A percentile compares a stretch with the other conserved stretches of the same genome.
phyloP scores from a whole-genome alignment of 371 early-diverging fungal species.

The Mycotypha africana region DNA sequence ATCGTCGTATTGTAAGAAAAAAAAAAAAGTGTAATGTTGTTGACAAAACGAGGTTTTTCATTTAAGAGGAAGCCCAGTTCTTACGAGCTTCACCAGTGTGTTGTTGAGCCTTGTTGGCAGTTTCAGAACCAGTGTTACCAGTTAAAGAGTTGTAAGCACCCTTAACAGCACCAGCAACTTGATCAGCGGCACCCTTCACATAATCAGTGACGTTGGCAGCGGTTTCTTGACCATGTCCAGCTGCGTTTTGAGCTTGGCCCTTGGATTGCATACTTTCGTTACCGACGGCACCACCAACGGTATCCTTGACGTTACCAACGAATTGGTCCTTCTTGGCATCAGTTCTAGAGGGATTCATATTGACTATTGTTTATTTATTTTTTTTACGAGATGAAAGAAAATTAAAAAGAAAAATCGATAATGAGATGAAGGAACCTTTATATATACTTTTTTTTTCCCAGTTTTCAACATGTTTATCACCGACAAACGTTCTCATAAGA shows the following conservation, averaged over 20 bases:
- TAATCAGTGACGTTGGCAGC: constrained; percentile 9
- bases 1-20: too few relatives aligned
- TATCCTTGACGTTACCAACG: constrained; percentile 32
- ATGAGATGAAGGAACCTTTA: too few relatives aligned
- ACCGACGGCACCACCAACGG: constrained; percentile 28
- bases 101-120: constrained; percentile 3
- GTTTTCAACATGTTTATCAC: too few relatives aligned
- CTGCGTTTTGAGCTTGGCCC: constrained; percentile 15
- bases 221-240: constrained; percentile 9
- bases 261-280: constrained; percentile 30
- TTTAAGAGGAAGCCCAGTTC: too few relatives aligned
- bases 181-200: constrained; percentile 2
- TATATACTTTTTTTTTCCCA: too few relatives aligned
- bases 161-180: constrained; percentile 8
- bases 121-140: constrained; percentile 9
- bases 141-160: constrained; percentile 10
- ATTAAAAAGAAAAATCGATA: not conserved
- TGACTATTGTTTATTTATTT: too few relatives aligned
- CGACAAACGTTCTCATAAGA: too few relatives aligned
- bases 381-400: not conserved
- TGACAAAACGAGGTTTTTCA: too few relatives aligned
- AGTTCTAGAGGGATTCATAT: constrained; percentile 12
- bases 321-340: constrained; percentile 18
- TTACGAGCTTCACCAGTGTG: constrained; percentile 13
- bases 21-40: too few relatives aligned